Evolutionary conservation across 805 yeast genomes (phyloP), one percentile per base, ranked within the genome.

Genomic region (Priceomyces haplophilus): DNA sequence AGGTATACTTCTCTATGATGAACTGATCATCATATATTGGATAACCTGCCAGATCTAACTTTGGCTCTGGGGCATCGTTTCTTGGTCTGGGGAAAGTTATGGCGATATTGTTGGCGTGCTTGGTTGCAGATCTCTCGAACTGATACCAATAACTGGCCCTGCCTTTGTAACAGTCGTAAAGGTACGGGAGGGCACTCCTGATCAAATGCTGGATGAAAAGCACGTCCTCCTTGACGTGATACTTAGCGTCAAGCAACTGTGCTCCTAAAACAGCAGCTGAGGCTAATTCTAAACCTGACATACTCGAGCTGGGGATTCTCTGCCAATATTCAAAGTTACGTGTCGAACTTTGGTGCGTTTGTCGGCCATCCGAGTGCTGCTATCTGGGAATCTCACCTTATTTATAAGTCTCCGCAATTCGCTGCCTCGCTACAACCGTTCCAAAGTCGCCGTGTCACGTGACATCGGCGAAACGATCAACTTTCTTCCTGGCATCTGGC

Each of bases 101-200:
- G 1, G 91, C 95, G 13, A 62, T 55, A 30, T 71, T 71, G 48
- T 79, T 61, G 3, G 84, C 80, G 48, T 76, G 54, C 42, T 63
- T 59, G 19, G 55, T 42, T 3, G 74, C 89, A n/a, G 75, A 62
- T 20, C 64, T 49, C 51, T 85, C 95, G 51, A 88, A 79, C 13
- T 65, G 50, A 58, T 86, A 83, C 89, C 93, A 88, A 53, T 76
- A 75, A 52, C 82, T 81, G 40, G 82, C 78, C 42, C 61, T 65
- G 31, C 71, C 72, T 19, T 70, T 53, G 31, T 56, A 55, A 11
- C 59, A 52, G 38, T 57, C 57, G 50, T 62, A 62, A 7, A 67
- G 59, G 50, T 73, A 82, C 2, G 71, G 71, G 10, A 69, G 43
- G 3, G 74, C 74, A 24, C 61, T 57, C 24, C 61, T 54, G 11